phyloP scores from a whole-genome alignment of 768 basidiomycete genomes.

The Mycena latifolia region DNA sequence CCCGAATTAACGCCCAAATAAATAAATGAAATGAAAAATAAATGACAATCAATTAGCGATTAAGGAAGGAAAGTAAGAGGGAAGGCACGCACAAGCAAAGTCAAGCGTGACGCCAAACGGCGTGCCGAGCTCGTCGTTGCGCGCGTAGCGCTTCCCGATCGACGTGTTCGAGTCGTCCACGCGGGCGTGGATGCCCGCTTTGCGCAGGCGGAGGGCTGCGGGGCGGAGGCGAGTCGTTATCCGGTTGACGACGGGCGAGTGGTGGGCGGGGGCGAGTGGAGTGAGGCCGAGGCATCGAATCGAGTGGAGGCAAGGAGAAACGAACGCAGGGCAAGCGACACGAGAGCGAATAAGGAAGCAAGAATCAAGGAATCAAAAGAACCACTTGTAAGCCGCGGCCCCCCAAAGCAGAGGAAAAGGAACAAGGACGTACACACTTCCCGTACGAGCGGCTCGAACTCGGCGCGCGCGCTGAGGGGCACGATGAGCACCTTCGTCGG shows the following conservation, averaged over 20 bases:
- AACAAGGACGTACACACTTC: conserved; percentile 84
- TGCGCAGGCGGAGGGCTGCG: conserved; percentile 90
- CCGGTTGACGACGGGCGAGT: too few relatives aligned
- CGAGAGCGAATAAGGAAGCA: not conserved
- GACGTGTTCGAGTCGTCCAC: conserved; percentile 97
- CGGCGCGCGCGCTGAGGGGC: conserved; percentile 87
- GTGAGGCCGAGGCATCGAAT: too few relatives aligned
- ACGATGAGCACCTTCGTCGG: conserved; percentile 98
- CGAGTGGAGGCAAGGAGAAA: conserved; percentile 12
- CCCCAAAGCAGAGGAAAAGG: too few relatives aligned
- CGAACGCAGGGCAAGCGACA: not conserved
- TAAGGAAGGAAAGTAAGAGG: conserved; percentile 8
- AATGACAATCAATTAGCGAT: too few relatives aligned
- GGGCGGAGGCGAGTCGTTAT: too few relatives aligned
- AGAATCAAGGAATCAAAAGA: too few relatives aligned
- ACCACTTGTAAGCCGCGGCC: too few relatives aligned
- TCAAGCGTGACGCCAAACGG: conserved; percentile 97
- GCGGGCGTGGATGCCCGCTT: conserved; percentile 89
- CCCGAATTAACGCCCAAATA: too few relatives aligned
- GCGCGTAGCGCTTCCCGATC: conserved; percentile 96
- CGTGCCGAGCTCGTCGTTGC: conserved; percentile 98
- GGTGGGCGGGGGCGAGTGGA: conserved; percentile 8
- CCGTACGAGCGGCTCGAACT: conserved; percentile 85
- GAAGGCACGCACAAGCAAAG: conserved; percentile 75
- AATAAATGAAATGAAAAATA: too few relatives aligned